Evolutionary conservation across 306 rosid genomes (phyloP), one percentile per base, ranked within the genome.

Genomic region (Cercis canadensis): DNA sequence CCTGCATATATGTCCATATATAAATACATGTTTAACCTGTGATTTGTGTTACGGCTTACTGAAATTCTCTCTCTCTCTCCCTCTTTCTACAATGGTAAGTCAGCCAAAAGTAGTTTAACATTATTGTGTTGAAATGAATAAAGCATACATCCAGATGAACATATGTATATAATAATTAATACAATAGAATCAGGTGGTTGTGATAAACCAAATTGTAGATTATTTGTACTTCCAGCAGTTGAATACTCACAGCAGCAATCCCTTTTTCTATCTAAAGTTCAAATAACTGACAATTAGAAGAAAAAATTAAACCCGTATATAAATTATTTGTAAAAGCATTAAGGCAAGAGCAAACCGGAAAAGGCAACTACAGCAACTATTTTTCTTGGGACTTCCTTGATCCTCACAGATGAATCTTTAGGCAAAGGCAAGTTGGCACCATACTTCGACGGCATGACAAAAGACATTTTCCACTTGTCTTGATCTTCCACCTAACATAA

Each of bases 381-480:
- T 81, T 84, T 93, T 69, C 82, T 34, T 9, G 96, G 88, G 51
- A 93, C 90, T 86, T 93, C 97, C 69, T 37, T 80, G 76, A 93
- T 84, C 75, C 62, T 81, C 72, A 93, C 96, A 76, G 96, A 85
- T 21, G 93, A 75, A 73, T 90, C 94, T 86, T 83, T 87, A 52
- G 98, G 97, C 81, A 74, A 74, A 8, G 98, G 97, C 78, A 87
- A 70, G 72, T 85, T 82, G 36, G 87, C 80, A 66, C 96, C 92
- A 17, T 93, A 90, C 77, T 93, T 86, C 18, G 96, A 90, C 41
- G 98, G 98, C 88, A 93, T 70, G 58, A 93, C 86, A 76, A 93
- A 93, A 46, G 98, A 90, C 98, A 93, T 93, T 71, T 74, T 78
- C 98, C 98, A 93, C 57, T 80, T 70, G 49, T 87, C 92, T 84